Conservation (phyloP, 129 eudicot species). For the Centrapalus pauciflorus region DNA sequence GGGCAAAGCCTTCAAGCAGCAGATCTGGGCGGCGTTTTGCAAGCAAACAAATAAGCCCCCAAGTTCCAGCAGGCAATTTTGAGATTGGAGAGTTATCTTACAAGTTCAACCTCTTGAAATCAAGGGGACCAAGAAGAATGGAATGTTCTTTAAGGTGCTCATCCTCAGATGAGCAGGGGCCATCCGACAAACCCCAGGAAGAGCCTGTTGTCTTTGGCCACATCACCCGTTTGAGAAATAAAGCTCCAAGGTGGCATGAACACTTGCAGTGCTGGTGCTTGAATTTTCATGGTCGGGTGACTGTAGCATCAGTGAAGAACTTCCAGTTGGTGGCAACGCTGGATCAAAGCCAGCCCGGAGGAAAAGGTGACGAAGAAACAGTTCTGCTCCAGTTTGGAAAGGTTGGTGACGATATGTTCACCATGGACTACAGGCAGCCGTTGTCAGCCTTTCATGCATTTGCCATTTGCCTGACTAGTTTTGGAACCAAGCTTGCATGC, state of each 20-base stretch:
- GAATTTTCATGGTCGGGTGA: conserved; percentile 87
- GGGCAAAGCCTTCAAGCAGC: conserved; percentile 69
- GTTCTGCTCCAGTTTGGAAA: conserved; percentile 90
- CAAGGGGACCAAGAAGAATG: conserved; percentile 95
- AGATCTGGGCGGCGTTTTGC: conserved; percentile 63
- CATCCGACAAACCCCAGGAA: conserved; percentile 2
- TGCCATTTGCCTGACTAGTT: conserved; percentile 83
- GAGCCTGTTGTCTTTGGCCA: conserved; percentile 16
- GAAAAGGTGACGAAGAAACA: conserved; percentile 73
- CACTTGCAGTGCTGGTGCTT: conserved; percentile 90
- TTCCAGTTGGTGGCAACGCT: conserved; percentile 71
- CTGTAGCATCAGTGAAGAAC: conserved; percentile 89
- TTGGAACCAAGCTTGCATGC: conserved; percentile 86
- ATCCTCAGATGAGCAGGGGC: conserved; percentile 10
- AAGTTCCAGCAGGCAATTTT: conserved; percentile 69
- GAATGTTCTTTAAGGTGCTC: conserved; percentile 51
- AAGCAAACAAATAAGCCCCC: conserved; percentile 85
- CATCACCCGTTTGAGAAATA: conserved; percentile 52
- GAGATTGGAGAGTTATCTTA: conserved; percentile 72
- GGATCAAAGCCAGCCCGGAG: conserved; percentile 74
- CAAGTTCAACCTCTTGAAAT: conserved; percentile 78
- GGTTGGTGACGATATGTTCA: conserved; percentile 70
- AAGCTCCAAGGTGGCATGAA: conserved; percentile 89
- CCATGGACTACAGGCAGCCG: conserved; percentile 84
- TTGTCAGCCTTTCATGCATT: conserved; percentile 84